These are phyloP conservation scores for Gautieria morchelliformis DNA, from an alignment of 768 basidiomycete species.

Conservation along the genomic window DNA sequence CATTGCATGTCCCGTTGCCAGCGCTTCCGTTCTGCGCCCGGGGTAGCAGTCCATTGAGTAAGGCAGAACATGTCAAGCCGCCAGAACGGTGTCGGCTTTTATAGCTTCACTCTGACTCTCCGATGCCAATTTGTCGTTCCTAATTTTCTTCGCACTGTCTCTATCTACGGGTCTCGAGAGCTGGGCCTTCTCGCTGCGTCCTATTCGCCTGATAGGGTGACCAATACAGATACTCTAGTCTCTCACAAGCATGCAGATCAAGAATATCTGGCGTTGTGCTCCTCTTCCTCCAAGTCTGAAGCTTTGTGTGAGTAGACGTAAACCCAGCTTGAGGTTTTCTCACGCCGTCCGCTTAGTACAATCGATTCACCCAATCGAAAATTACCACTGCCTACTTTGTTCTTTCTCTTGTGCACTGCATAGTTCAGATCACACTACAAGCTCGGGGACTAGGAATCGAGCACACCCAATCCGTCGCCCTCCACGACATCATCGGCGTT, in stretches of 20 bases:
- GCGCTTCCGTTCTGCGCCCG: too few species aligned
- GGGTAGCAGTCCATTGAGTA: too few species aligned
- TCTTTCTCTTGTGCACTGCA: conserved; percentile 32
- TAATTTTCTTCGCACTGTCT: not conserved
- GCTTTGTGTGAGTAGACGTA: not conserved
- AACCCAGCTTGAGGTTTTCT: not conserved
- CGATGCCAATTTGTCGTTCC: not conserved
- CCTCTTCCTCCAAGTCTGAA: not conserved
- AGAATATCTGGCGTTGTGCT: not conserved
- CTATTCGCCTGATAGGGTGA: not conserved
- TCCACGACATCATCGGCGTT: conserved; percentile 24
- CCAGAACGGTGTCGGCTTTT: too few species aligned
- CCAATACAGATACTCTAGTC: not conserved
- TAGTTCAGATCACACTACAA: conserved; percentile 34
- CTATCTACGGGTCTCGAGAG: not conserved
- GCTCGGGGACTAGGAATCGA: conserved; percentile 29
- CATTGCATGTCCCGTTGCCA: too few species aligned
- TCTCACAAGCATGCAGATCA: not conserved
- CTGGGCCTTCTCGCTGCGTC: not conserved
- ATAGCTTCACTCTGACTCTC: too few species aligned
- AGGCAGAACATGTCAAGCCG: too few species aligned
- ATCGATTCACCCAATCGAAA: conserved; percentile 39
- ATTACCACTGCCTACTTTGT: conserved; percentile 40
- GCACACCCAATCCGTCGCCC: conserved; percentile 21
- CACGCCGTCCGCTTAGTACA: conserved; percentile 24